These are phyloP conservation scores for Eucalyptus shirleyi DNA, from an alignment of 345 rosid species.

Conservation along the genomic window DNA sequence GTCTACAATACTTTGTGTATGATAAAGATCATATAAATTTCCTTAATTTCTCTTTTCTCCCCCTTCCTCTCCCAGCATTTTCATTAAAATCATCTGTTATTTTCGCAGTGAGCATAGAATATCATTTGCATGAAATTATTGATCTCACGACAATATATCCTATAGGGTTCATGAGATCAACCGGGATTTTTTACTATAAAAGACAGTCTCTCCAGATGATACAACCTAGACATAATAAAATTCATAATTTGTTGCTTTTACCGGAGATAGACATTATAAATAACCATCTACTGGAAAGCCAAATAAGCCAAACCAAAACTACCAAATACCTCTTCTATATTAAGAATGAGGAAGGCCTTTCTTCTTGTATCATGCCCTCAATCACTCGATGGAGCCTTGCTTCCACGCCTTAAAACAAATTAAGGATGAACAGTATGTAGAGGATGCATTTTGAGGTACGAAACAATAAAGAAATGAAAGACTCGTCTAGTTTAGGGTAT, in stretches of 20 bases:
- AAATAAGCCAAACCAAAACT: neutral
- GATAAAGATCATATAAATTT: neutral
- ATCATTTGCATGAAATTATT: neutral
- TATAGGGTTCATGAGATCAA: neutral
- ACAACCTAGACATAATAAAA: neutral
- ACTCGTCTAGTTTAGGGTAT: neutral
- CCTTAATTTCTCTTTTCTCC: neutral
- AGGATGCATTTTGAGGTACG: neutral
- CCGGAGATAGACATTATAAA: neutral
- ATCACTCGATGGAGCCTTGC: neutral
- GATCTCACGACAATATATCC: neutral
- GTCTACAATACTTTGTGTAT: neutral
- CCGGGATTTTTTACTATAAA: neutral
- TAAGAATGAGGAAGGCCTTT: neutral
- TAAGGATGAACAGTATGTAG: neutral
- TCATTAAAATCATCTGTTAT: neutral
- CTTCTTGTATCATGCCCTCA: neutral
- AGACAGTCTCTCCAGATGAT: neutral
- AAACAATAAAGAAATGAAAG: neutral
- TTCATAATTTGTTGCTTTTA: neutral
- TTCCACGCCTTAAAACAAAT: neutral
- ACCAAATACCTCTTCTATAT: neutral
- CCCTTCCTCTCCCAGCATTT: neutral
- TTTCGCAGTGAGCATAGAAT: neutral
- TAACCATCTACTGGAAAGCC: neutral